These are phyloP conservation scores for Clarireedia monteithiana DNA, from an alignment of 2,329 filamentous ascomycete genomes.

Conservation along the genomic window DNA sequence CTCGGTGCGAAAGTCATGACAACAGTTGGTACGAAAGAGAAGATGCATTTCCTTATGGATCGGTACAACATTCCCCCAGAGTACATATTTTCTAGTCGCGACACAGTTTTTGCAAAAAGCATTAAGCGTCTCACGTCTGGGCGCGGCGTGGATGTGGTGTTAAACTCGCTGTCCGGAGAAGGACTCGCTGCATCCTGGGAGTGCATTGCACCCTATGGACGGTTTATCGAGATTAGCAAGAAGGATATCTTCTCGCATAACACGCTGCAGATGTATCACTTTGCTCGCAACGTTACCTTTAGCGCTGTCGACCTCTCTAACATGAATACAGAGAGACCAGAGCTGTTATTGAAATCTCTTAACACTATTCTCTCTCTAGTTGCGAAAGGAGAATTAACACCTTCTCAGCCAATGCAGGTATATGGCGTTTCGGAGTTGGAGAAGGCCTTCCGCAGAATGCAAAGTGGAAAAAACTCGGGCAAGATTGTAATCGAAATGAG, in stretches of 20 bases:
- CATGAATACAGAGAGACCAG: neutral
- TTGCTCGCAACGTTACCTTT: slow-evolving; percentile 1
- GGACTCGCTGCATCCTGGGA: neutral
- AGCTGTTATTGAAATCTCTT: neutral
- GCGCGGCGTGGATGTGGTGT: neutral
- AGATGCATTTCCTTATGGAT: slow-evolving; percentile 13
- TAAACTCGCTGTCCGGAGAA: neutral
- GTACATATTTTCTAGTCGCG: neutral
- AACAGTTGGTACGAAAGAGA: slow-evolving; percentile 26
- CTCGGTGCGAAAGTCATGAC: slow-evolving; percentile 23
- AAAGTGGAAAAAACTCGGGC: slow-evolving; percentile 15
- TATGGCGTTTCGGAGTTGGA: slow-evolving; percentile 19
- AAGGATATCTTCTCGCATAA: neutral
- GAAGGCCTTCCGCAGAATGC: slow-evolving; percentile 20
- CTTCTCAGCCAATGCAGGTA: neutral
- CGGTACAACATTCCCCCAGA: neutral
- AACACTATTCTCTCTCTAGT: neutral
- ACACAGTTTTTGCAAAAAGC: neutral
- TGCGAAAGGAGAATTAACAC: neutral
- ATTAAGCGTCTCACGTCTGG: neutral
- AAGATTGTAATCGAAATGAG: slow-evolving; percentile 32
- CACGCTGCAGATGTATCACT: slow-evolving; percentile 2
- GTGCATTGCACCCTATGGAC: neutral
- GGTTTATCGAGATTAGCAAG: neutral
- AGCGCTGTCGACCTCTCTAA: slow-evolving; percentile 1